A percentile compares a stretch with the other conserved stretches of the same genome.
These are phyloP conservation scores for Exophiala phaeomuriformis DNA, from an alignment of 2,329 filamentous ascomycete genomes.

Conservation along the genomic window DNA sequence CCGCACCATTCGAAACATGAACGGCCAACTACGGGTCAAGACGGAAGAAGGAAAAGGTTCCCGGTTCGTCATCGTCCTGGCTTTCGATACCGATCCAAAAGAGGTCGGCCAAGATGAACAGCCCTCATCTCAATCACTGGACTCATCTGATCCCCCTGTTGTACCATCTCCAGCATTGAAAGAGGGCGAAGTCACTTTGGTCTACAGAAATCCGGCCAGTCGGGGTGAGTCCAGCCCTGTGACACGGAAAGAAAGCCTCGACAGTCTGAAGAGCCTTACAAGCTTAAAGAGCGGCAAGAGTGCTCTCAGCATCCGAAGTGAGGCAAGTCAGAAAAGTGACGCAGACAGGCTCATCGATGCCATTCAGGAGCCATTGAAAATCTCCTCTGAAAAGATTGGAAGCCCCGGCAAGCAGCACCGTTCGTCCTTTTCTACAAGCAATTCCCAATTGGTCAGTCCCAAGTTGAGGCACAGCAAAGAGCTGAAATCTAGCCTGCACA, in stretches of 20 bases:
- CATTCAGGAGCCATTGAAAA: slow-evolving; percentile 35
- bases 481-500: slow-evolving; percentile 20
- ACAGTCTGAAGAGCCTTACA: slow-evolving; percentile 32
- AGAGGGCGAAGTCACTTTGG: slow-evolving; percentile 36
- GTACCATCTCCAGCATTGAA: slow-evolving; percentile 25
- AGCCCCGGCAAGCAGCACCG: not conserved
- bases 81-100: slow-evolving; percentile 56
- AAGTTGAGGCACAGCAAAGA: slow-evolving; percentile 15
- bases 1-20: slow-evolving; percentile 80
- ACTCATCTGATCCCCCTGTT: not conserved
- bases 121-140: not conserved
- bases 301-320: slow-evolving; percentile 3
- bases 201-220: slow-evolving; percentile 27
- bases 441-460: not conserved
- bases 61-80: slow-evolving; percentile 70
- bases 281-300: slow-evolving; percentile 29
- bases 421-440: not conserved
- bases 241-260: slow-evolving; percentile 30
- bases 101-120: slow-evolving; percentile 15
- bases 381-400: slow-evolving; percentile 4
- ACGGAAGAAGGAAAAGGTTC: slow-evolving; percentile 78
- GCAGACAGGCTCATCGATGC: slow-evolving; percentile 39
- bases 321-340: slow-evolving; percentile 30
- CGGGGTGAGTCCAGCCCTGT: slow-evolving; percentile 17
- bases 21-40: slow-evolving; percentile 75